Evolutionary conservation across 176 grass and related monocot species (phyloP).

Genomic region (Poa pratensis): DNA sequence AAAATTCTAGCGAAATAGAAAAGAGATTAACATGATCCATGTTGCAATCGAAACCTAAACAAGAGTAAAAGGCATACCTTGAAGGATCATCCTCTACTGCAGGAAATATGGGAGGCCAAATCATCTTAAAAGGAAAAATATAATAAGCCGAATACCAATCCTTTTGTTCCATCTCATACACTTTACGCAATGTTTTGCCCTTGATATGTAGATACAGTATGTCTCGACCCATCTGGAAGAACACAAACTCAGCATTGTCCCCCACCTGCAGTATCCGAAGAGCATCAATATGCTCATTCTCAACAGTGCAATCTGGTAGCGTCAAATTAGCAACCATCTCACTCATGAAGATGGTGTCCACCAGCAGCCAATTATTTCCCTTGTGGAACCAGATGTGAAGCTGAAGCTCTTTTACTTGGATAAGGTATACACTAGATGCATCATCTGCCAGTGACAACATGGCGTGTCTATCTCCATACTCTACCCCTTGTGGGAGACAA

Average conservation of each 20-base stretch:
- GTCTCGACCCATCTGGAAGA: background rate
- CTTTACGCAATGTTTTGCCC: background rate
- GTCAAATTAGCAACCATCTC: background rate
- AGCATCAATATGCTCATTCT: background rate
- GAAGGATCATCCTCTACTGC: background rate
- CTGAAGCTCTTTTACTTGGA: background rate
- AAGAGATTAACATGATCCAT: background rate
- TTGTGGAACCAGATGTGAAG: background rate
- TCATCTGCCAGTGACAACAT: conserved; percentile 1
- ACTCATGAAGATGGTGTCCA: background rate
- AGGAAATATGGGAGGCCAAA: background rate
- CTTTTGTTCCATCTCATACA: background rate
- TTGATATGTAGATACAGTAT: background rate
- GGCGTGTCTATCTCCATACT: background rate
- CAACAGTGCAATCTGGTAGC: background rate
- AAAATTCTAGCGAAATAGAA: background rate
- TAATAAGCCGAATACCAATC: background rate
- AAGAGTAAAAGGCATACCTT: background rate
- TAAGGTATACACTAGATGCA: background rate
- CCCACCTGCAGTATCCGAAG: background rate
- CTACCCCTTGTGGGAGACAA: background rate
- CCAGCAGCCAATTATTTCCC: background rate
- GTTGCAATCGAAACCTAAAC: background rate
- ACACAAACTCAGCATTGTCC: background rate
- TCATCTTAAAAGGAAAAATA: background rate